Evolutionary conservation across 2,329 filamentous ascomycete species (phyloP).

Genomic region (Fusarium pseudoanthophilum): DNA sequence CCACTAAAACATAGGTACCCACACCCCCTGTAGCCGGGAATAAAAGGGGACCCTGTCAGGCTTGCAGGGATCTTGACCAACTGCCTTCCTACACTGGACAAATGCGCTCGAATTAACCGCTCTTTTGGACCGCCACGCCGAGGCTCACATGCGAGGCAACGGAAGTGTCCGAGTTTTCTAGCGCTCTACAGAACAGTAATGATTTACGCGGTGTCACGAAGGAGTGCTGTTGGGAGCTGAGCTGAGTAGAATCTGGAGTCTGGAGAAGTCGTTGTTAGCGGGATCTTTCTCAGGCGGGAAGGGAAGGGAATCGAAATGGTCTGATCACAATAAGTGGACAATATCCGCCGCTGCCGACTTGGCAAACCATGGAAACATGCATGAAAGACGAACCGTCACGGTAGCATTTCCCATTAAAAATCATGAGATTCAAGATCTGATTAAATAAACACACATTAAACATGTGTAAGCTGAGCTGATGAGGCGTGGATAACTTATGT

Average conservation of each 20-base stretch:
- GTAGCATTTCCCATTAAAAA: background rate
- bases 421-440: background rate
- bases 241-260: background rate
- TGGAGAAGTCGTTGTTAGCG: background rate
- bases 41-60: constrained; percentile 12
- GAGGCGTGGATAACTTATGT: background rate
- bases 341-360: constrained; percentile 35
- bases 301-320: constrained; percentile 5
- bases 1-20: constrained; percentile 3
- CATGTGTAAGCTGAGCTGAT: background rate
- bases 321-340: constrained; percentile 8
- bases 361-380: constrained; percentile 19
- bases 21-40: constrained; percentile 27
- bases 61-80: constrained; percentile 23
- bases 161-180: constrained; percentile 2
- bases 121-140: constrained; percentile 38
- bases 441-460: background rate
- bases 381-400: background rate
- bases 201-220: background rate
- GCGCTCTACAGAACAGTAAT: background rate
- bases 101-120: constrained; percentile 11
- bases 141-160: constrained; percentile 33
- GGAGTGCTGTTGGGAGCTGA: background rate
- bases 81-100: constrained; percentile 38
- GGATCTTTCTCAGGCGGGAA: background rate